These are phyloP conservation scores for Candida easanensis DNA, from an alignment of 805 yeast species.

Conservation along the genomic window DNA sequence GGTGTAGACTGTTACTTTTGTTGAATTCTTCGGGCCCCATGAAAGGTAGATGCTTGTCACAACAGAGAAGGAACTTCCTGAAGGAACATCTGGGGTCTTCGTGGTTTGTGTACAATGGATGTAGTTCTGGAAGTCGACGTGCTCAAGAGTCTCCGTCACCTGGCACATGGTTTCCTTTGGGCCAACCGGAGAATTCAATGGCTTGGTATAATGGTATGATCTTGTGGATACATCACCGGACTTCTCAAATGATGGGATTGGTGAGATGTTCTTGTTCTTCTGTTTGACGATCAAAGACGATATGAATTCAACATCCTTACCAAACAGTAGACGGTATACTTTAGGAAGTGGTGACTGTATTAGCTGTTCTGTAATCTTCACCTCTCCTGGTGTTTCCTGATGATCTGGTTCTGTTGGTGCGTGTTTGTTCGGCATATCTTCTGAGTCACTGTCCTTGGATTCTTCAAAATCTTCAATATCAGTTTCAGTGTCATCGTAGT, in stretches of 20 bases:
- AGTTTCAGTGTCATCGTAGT: constrained; percentile 12
- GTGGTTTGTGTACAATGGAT: constrained; percentile 55
- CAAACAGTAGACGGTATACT: constrained; percentile 58
- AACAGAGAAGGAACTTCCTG: constrained; percentile 65
- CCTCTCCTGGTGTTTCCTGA: constrained; percentile 46
- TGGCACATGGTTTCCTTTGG: constrained; percentile 72
- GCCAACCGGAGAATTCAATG: constrained; percentile 65
- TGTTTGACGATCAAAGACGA: constrained; percentile 51
- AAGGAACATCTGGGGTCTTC: constrained; percentile 80
- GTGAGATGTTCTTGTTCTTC: constrained; percentile 59
- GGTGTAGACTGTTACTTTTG: constrained; percentile 52
- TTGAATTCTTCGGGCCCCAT: constrained; percentile 60
- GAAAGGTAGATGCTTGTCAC: constrained; percentile 53
- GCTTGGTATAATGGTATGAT: constrained; percentile 57
- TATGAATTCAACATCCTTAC: constrained; percentile 48
- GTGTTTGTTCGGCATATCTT: constrained; percentile 33
- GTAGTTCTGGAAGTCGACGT: constrained; percentile 44
- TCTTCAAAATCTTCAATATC: constrained; percentile 8
- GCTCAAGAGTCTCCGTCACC: constrained; percentile 57
- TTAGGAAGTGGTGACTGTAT: constrained; percentile 65
- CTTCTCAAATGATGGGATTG: constrained; percentile 39
- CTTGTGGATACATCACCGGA: constrained; percentile 36
- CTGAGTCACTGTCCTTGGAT: background rate
- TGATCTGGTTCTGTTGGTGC: constrained; percentile 46
- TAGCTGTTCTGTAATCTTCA: constrained; percentile 50